Base-by-base conservation (phyloP, 2,329 filamentous ascomycete species). In the Aspergillus sojae region DNA sequence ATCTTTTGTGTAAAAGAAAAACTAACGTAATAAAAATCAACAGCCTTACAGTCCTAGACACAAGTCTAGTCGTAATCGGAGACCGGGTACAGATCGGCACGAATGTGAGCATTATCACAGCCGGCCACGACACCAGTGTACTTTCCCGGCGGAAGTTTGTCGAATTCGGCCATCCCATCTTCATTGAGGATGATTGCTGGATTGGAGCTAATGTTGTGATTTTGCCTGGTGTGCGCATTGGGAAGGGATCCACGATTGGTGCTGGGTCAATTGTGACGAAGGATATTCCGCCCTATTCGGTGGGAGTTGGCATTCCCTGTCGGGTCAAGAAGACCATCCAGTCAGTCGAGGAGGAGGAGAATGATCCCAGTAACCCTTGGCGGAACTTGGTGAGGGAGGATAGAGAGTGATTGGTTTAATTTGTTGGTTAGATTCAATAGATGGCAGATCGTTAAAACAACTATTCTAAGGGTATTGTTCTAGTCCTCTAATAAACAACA, bases 1-100 rank as follows among this genome's bases (percentile, higher is more conserved):
- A 7, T 1, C 34, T 16, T 36, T 2, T 1, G 6, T 14, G 0
- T 14, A 14, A 1, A 26, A 16, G 4, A 3, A 32, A 21, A 21
- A 0, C 30, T 43, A n/a, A 50, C 43, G 16, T 21, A 14, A n/a
- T 19, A 7, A 3, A 3, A 36, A 43, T 16, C 16, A 12, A 23
- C 71, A 91, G 90, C 68, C 81, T 86, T 23, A 78, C 82, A 0
- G 82, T 86, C 32, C 73, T 87, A 11, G 85, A 87, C 66, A 85
- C 82, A 32, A 80, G 79, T 2, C 74, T 86, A 0, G 82, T 87
- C 1, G 80, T 80, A 0, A 85, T 87, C 26, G 85, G 85, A 1
- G 80, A 85, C 26, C 74, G 84, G 1, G 82, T 84, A 16, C 82
- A 86, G 74, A 77, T 86, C 50, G 85, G 84, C 0, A 83, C 84